phyloP scores from a whole-genome alignment of 768 basidiomycete genomes.

The Leccinum boreale region DNA sequence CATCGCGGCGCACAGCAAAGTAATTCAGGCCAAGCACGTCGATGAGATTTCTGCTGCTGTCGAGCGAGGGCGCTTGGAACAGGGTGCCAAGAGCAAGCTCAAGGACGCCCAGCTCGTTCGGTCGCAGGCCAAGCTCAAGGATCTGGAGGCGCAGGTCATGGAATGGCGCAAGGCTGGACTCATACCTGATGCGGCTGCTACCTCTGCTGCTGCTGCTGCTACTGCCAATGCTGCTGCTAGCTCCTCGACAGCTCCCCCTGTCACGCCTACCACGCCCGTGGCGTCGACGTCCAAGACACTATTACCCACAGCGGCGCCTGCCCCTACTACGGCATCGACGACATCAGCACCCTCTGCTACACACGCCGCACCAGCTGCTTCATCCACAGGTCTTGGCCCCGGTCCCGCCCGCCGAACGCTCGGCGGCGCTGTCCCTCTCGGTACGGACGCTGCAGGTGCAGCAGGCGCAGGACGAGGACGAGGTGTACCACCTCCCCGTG shows the following conservation, averaged over 20 bases:
- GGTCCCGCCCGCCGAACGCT: conserved; percentile 32
- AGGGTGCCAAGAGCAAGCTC: conserved; percentile 55
- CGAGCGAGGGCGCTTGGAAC: conserved; percentile 67
- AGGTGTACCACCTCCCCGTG: conserved; percentile 30
- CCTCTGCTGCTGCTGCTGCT: conserved; percentile 19
- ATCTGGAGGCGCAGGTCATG: conserved; percentile 60
- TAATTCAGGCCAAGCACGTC: conserved; percentile 43
- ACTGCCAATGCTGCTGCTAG: conserved; percentile 13
- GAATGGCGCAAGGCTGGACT: conserved; percentile 53
- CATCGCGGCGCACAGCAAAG: conserved; percentile 46
- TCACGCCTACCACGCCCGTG: conserved; percentile 28
- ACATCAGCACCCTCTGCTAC: conserved; percentile 14
- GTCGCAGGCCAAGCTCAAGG: conserved; percentile 60
- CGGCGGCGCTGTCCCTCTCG: conserved; percentile 27
- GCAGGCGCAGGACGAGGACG: conserved; percentile 25
- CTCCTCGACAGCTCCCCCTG: conserved; percentile 13
- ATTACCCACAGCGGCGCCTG: conserved; percentile 5
- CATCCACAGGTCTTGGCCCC: conserved; percentile 25
- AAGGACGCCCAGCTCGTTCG: conserved; percentile 70
- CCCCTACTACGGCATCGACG: conserved; percentile 14
- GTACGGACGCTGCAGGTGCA: conserved; percentile 13
- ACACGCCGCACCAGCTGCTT: conserved; percentile 18
- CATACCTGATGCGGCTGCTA: conserved; percentile 37
- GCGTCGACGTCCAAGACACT: conserved; percentile 23
- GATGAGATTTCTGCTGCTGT: conserved; percentile 63